Percentiles rank a stretch among this genome's conserved stretches.
These are phyloP conservation scores for Suillus subaureus DNA, from an alignment of 768 basidiomycete genomes.

Conservation along the genomic window DNA sequence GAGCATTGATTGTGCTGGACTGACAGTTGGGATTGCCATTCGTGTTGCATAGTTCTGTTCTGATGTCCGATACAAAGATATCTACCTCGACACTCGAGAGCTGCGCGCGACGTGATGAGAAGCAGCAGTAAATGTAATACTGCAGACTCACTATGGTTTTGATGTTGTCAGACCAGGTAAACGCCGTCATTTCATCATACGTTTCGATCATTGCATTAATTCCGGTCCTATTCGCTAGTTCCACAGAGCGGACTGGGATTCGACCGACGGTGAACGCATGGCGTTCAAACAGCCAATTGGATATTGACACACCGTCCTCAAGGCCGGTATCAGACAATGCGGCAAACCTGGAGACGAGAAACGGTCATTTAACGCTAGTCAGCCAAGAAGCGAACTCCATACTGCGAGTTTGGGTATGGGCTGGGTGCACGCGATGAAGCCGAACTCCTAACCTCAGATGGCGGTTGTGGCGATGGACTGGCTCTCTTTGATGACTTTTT, in stretches of 20 bases:
- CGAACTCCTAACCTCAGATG: neutral
- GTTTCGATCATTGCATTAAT: neutral
- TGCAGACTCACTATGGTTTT: too few species aligned
- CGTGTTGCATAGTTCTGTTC: too few species aligned
- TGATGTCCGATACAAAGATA: too few species aligned
- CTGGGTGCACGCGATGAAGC: neutral
- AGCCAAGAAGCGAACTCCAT: neutral
- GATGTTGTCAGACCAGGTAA: neutral
- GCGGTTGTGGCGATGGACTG: neutral
- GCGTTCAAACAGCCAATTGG: slow-evolving; percentile 8
- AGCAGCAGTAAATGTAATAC: too few species aligned
- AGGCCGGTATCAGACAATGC: neutral
- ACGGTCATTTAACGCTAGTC: neutral
- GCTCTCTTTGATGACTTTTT: neutral
- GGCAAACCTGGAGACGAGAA: neutral
- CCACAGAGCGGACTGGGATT: neutral
- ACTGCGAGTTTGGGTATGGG: neutral
- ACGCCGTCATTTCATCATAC: slow-evolving; percentile 3
- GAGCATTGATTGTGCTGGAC: too few species aligned
- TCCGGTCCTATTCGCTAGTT: neutral
- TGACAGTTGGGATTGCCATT: too few species aligned
- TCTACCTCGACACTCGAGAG: too few species aligned
- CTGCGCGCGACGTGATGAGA: too few species aligned
- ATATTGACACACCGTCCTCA: neutral
- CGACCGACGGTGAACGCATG: neutral